Conservation (phyloP, 2,329 filamentous ascomycete species). For the Macrophomina phaseolina region DNA sequence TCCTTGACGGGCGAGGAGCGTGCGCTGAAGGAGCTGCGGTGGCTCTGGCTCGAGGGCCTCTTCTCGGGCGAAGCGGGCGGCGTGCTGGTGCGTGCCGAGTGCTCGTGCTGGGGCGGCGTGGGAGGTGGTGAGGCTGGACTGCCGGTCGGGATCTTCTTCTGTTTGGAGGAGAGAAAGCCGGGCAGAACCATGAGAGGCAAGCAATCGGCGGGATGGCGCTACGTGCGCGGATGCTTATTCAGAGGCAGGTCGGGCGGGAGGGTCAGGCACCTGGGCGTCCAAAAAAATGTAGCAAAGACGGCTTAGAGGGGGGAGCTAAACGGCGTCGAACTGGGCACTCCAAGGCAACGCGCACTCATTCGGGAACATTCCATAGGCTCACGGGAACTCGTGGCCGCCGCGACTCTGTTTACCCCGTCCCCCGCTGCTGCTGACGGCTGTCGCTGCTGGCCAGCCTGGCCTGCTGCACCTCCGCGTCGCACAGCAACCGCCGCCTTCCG, state of each 20-base stretch:
- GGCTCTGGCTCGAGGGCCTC: constrained; percentile 33
- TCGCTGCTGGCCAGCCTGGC: background rate
- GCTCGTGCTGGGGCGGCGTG: constrained; percentile 29
- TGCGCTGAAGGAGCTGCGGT: constrained; percentile 5
- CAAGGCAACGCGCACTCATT: constrained; percentile 18
- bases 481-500: background rate
- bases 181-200: constrained; percentile 27
- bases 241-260: constrained; percentile 11
- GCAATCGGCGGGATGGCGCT: constrained; percentile 22
- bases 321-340: constrained; percentile 23
- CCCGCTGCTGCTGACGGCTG: constrained; percentile 8
- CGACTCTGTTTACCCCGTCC: constrained; percentile 9
- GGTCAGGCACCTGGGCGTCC: constrained; percentile 22
- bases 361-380: constrained; percentile 20
- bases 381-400: constrained; percentile 18
- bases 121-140: constrained; percentile 30
- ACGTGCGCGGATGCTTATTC: constrained; percentile 27
- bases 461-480: constrained; percentile 2
- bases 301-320: constrained; percentile 21
- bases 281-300: constrained; percentile 20
- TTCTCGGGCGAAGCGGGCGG: constrained; percentile 47
- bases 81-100: constrained; percentile 31
- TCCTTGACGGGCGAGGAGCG: constrained; percentile 36
- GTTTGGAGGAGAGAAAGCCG: constrained; percentile 38
- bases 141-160: constrained; percentile 42